phyloP scores from a whole-genome alignment of 805 yeast genomes.

The Komagataella phaffii region DNA sequence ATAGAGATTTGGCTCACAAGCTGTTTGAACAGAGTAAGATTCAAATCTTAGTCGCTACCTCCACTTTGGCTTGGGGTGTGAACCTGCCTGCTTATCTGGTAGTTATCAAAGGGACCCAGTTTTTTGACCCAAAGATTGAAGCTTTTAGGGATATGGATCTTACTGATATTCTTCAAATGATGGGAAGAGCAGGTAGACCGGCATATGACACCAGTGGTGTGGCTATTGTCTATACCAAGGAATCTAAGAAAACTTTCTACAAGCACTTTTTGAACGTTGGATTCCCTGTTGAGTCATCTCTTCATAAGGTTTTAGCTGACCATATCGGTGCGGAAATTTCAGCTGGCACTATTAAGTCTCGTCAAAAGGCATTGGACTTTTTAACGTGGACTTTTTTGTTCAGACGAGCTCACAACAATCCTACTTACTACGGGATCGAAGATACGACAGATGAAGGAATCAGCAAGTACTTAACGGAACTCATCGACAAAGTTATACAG shows the following conservation, averaged over 20 bases:
- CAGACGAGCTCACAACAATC: conserved; percentile 65
- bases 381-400: conserved; percentile 66
- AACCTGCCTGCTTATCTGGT: conserved; percentile 73
- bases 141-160: conserved; percentile 72
- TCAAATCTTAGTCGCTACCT: conserved; percentile 64
- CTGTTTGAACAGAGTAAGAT: conserved; percentile 56
- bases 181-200: conserved; percentile 84
- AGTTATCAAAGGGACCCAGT: conserved; percentile 65
- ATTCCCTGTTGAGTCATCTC: conserved; percentile 71
- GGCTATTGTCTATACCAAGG: conserved; percentile 66
- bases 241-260: conserved; percentile 60
- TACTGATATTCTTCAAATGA: conserved; percentile 72
- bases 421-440: conserved; percentile 63
- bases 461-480: conserved; percentile 39
- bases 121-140: conserved; percentile 48
- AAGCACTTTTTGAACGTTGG: conserved; percentile 70
- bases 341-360: conserved; percentile 47
- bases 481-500: conserved; percentile 57
- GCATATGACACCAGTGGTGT: conserved; percentile 70
- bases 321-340: conserved; percentile 76
- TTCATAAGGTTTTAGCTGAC: conserved; percentile 65
- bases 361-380: conserved; percentile 65
- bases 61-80: conserved; percentile 85
- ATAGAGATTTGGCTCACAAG: conserved; percentile 57
- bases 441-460: conserved; percentile 45